Evolutionary conservation across 169 alveolate genomes (phyloP), one percentile per base, ranked within the genome.

Genomic region (Plasmodium gonderi): DNA sequence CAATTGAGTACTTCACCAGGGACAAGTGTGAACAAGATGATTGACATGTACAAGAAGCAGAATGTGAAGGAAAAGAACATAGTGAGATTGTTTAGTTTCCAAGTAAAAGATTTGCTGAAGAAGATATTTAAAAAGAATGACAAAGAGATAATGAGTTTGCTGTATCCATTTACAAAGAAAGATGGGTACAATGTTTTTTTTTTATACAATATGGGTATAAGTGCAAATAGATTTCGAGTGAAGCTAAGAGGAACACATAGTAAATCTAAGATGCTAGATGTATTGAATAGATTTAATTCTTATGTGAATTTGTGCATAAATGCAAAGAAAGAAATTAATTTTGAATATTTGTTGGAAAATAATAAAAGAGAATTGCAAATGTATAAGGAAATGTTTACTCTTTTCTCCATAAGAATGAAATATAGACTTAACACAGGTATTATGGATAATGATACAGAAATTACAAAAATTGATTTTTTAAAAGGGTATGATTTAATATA

Each of bases 51-150:
- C 90, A 96, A 90, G 85, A 95, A 94, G 54, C 94, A 68, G 87
- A 29, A 95, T 36, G 95, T 94, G 60, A 91, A 91, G 96, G 97
- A 96, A 79, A 93, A 90, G 92, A 92, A 93, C 91, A 85, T 82
- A 76, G 92, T 95, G 76, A 97, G 94, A 60, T 79, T 96, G 81
- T 97, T 95, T 77, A 97, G 98, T 47, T 96, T 97, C 91, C 98
- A 96, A 72, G 91, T 96, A 74, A 95, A 93, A 17, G 98, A 96
- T 85, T 94, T 94, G 90, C 77, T 95, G 38, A 80, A 89, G 82
- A 95, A 94, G 75, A 80, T 96, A 45, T 97, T 95, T 94, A 94
- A 64, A 89, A 92, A 96, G 42, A 92, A 96, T 64, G 91, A 93
- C 40, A 83, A 74, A 90, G 94, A 95, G 51, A 91, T 97, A 9